Conservation (phyloP, 2,329 filamentous ascomycete species). For the Phyllosticta citriasiana region DNA sequence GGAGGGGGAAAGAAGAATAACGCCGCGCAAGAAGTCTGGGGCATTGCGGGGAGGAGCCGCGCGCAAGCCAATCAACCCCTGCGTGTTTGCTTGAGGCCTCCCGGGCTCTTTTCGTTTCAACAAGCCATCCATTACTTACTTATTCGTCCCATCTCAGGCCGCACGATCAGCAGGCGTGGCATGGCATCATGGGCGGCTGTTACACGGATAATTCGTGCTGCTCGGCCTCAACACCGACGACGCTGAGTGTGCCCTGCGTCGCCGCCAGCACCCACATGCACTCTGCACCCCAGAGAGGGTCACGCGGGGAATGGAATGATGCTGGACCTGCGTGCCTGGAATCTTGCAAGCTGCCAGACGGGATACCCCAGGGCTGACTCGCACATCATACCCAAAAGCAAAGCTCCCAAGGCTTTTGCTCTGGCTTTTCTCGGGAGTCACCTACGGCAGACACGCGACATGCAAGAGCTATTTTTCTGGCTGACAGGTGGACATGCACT, state of each 20-base stretch:
- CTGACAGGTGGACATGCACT: background rate
- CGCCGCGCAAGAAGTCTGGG: background rate
- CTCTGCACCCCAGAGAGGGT: background rate
- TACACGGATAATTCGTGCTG: background rate
- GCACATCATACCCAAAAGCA: background rate
- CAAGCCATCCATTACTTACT: background rate
- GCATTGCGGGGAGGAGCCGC: background rate
- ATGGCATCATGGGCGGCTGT: background rate
- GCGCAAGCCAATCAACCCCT: background rate
- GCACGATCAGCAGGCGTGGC: background rate
- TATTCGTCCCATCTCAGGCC: background rate
- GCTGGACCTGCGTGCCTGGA: background rate
- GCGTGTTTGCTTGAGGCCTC: background rate
- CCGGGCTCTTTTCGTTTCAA: background rate
- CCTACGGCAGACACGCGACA: background rate
- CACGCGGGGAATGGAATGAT: background rate
- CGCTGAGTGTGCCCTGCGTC: background rate
- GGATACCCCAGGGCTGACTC: background rate
- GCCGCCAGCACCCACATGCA: background rate
- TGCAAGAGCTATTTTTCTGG: background rate
- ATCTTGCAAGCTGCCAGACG: background rate
- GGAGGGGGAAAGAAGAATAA: background rate
- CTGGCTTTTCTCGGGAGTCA: background rate
- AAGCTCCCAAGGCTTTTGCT: background rate
- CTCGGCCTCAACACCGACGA: background rate